Evolutionary conservation across 345 rosid genomes (phyloP).

Genomic region (Cardamine occulta): DNA sequence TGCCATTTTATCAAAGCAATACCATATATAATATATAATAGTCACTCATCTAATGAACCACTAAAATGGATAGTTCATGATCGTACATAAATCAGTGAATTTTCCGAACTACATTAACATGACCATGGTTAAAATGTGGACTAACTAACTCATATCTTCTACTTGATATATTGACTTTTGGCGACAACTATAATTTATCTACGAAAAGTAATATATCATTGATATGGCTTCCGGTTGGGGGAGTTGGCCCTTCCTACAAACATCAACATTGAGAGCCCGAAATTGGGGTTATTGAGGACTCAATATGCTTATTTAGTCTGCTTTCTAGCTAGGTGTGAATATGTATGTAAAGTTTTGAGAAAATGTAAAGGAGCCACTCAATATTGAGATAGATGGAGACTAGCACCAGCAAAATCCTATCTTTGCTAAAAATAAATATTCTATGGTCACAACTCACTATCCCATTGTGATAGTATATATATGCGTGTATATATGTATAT

Average conservation of each 20-base stretch:
- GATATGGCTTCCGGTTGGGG: too few species aligned
- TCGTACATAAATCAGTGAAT: neutral
- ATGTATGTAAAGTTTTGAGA: neutral
- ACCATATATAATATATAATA: neutral
- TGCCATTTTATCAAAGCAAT: neutral
- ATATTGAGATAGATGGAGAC: slow-evolving; percentile 33
- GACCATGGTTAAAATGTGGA: too few species aligned
- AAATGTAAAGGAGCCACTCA: slow-evolving; percentile 19
- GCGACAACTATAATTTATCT: too few species aligned
- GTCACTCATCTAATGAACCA: slow-evolving; percentile 1
- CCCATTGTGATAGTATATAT: neutral
- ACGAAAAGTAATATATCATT: too few species aligned
- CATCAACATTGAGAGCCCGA: neutral
- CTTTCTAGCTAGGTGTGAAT: neutral
- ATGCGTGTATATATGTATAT: too few species aligned
- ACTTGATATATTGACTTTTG: too few species aligned
- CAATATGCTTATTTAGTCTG: neutral
- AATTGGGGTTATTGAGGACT: neutral
- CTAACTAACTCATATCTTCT: too few species aligned
- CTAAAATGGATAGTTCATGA: slow-evolving; percentile 3
- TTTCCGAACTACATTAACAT: neutral
- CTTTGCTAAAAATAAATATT: slow-evolving; percentile 3
- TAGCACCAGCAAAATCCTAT: slow-evolving; percentile 33
- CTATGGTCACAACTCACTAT: slow-evolving; percentile 16
- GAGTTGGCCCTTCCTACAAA: too few species aligned